A percentile compares a stretch with the other conserved stretches of the same genome.
Evolutionary conservation across 2,329 filamentous ascomycete genomes (phyloP).

Genomic region (Diatrype stigma): DNA sequence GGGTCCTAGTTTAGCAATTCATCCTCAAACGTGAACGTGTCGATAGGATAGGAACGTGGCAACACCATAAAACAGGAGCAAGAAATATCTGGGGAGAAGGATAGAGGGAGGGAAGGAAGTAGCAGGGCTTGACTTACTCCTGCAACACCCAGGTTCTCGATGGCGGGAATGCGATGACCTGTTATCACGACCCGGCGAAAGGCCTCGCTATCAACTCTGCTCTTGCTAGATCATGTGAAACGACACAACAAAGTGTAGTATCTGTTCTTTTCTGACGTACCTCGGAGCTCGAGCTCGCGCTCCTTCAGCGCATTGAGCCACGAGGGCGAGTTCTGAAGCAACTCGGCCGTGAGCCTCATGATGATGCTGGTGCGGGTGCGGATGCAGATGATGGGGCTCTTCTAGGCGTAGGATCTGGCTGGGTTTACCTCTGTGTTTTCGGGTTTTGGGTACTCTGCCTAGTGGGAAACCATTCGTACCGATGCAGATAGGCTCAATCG

Average conservation of each 20-base stretch:
- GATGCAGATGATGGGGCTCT: too few relatives aligned
- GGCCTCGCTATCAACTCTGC: constrained; percentile 79
- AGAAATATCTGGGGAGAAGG: neutral
- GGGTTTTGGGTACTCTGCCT: neutral
- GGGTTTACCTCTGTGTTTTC: neutral
- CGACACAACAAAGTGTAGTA: constrained; percentile 73
- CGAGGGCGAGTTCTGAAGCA: constrained; percentile 90
- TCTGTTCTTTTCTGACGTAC: constrained; percentile 96
- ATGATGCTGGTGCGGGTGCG: too few relatives aligned
- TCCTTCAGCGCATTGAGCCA: constrained; percentile 99
- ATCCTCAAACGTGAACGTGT: too few relatives aligned
- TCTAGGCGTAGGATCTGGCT: constrained; percentile 14
- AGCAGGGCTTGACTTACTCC: constrained; percentile 64
- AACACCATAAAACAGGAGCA: neutral
- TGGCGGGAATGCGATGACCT: constrained; percentile 97
- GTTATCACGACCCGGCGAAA: constrained; percentile 44
- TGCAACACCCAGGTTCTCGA: constrained; percentile 96
- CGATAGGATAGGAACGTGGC: neutral
- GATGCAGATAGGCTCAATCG: too few relatives aligned
- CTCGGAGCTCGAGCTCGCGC: constrained; percentile 98
- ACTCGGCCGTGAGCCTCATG: constrained; percentile 94
- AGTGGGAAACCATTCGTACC: too few relatives aligned
- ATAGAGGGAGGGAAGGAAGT: constrained; percentile 3
- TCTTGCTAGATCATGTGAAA: constrained; percentile 38
- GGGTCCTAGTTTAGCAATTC: too few relatives aligned